Percentiles rank a stretch among this genome's conserved stretches.
phyloP scores from a whole-genome alignment of 2,329 filamentous ascomycete genomes.

The Mariannaea elegans region DNA sequence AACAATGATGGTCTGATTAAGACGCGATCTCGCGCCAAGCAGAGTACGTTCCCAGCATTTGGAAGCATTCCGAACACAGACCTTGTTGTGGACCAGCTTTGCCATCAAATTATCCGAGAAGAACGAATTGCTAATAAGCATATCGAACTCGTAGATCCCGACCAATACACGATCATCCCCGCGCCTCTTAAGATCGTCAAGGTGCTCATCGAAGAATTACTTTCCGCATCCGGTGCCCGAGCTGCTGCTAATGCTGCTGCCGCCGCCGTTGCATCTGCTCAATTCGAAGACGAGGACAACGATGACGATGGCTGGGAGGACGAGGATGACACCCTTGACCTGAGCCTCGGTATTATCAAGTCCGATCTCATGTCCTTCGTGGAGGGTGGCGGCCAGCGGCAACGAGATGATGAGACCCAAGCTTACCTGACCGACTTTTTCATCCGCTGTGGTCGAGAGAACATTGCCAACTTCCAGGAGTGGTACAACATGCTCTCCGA shows the following conservation, averaged over 20 bases:
- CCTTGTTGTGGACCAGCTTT: constrained; percentile 30
- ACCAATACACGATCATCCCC: constrained; percentile 86
- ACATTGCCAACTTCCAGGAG: constrained; percentile 63
- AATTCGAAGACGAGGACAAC: constrained; percentile 70
- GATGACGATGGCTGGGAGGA: constrained; percentile 93
- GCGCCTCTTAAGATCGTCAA: constrained; percentile 96
- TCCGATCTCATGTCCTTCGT: constrained; percentile 83
- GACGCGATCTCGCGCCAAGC: constrained; percentile 89
- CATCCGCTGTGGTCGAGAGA: constrained; percentile 63
- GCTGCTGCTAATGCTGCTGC: constrained; percentile 69
- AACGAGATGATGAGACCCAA: constrained; percentile 90
- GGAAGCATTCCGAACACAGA: constrained; percentile 28
- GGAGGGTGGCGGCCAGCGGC: constrained; percentile 67
- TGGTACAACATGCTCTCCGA: constrained; percentile 66
- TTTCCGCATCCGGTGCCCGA: constrained; percentile 77
- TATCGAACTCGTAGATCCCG: constrained; percentile 69
- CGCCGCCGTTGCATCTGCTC: constrained; percentile 68
- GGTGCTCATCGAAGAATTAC: constrained; percentile 90
- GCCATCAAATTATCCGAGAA: constrained; percentile 26
- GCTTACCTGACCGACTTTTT: constrained; percentile 87
- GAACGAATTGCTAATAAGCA: constrained; percentile 40
- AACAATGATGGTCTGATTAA: constrained; percentile 82
- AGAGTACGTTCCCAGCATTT: constrained; percentile 63
- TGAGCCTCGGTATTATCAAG: constrained; percentile 74
- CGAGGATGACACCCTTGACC: constrained; percentile 77